Conservation (phyloP, 2,329 filamentous ascomycete species). For the Pseudogymnoascus sp. region DNA sequence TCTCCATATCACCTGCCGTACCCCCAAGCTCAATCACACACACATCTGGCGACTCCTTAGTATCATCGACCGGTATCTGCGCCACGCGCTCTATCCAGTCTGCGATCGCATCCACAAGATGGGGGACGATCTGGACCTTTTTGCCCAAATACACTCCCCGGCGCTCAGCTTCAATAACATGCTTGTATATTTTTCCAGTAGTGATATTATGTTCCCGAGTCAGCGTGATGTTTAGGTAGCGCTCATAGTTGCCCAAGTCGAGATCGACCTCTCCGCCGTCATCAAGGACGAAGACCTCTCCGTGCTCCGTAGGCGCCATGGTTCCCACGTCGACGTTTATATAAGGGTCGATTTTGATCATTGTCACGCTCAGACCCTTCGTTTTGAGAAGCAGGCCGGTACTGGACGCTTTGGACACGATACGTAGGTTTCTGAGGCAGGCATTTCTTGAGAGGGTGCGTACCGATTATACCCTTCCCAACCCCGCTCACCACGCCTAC, state of each 20-base stretch:
- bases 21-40: constrained; percentile 67
- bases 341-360: constrained; percentile 65
- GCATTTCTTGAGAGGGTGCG: constrained; percentile 17
- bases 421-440: constrained; percentile 15
- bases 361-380: constrained; percentile 63
- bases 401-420: constrained; percentile 48
- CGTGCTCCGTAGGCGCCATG: constrained; percentile 65
- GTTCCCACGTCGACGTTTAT: constrained; percentile 67
- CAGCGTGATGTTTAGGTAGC: constrained; percentile 74
- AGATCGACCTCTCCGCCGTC: constrained; percentile 73
- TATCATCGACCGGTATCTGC: constrained; percentile 77
- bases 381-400: constrained; percentile 73
- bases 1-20: constrained; percentile 74
- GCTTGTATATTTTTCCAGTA: constrained; percentile 89
- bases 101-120: constrained; percentile 88
- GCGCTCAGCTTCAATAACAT: constrained; percentile 67
- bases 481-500: constrained; percentile 46
- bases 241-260: constrained; percentile 68
- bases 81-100: constrained; percentile 88
- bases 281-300: constrained; percentile 81
- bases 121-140: constrained; percentile 88
- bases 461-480: constrained; percentile 60
- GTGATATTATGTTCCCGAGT: constrained; percentile 91
- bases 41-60: constrained; percentile 74
- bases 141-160: constrained; percentile 74